Base-by-base conservation (phyloP, 305 asterid genomes). In the Fraxinus velutina region DNA sequence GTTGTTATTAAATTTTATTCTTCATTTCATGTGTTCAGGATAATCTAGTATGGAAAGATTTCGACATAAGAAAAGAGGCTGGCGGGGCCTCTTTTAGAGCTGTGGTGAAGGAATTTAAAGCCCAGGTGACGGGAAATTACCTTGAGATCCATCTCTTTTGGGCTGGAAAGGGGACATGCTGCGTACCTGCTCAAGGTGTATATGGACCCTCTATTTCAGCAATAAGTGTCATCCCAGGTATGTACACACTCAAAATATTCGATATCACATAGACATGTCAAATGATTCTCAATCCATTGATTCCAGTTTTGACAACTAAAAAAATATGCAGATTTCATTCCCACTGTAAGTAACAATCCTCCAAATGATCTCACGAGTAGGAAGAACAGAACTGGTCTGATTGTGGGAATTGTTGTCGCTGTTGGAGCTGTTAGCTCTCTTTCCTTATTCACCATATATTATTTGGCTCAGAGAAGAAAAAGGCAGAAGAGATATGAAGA, bases 141-240 rank as follows among this genome's bases (percentile, higher is more conserved):
- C 78, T 93, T 27, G 98, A 93, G 74, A 83, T 93, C 68, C 98
- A 93, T 86, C 86, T 93, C 36, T 89, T 92, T 84, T 93, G 97
- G 98, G 97, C 90, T 4, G 98, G 97, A 73, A 93, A 91, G 85
- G 95, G 98, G 80, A 93, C 98, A 71, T 92, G 92, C 79, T 88
- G 90, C 84, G 89, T 92, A 37, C 97, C 97, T 82, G 5, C 0
- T 47, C 90, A 77, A 86, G 88, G 88, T 21, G 22, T 85, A 12
- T 93, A 88, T 80, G 98, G 98, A 70, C 95, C 98, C 76, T 84
- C 85, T 5, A 88, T 93, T 78, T 92, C 97, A 33, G 93, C 94
- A 13, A 86, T 93, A 75, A 91, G 93, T 62, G 97, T 90, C 19
- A 90, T 87, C 50, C 89, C 93, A 88, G 88, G 97, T 84, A 86